Base-by-base conservation (phyloP, 1,284 basidiomycete genomes). In the Heterobasidion occidentale region DNA sequence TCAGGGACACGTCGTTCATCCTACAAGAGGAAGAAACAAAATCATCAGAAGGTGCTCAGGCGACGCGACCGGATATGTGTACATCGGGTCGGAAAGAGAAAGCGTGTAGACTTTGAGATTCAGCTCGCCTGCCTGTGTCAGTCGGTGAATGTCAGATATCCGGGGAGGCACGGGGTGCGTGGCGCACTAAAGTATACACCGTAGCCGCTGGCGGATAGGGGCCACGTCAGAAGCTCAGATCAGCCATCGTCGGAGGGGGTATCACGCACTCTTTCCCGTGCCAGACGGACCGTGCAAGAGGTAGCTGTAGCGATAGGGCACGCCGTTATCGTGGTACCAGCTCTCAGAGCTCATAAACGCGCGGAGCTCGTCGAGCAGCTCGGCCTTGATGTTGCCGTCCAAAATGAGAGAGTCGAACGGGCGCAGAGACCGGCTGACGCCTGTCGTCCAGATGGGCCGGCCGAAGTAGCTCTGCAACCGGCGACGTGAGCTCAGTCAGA, bases 1-100 rank as follows among this genome's bases (percentile, higher is more conserved):
- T 34, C 45, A 54, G 36, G n/a, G 19, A 20, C 15, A 54, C 46
- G 53, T 54, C 53, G 46, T 36, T 47, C 34, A 54, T 34, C 45
- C 53, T 54, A 17, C 27, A 27, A 35, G 19, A 47, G 15, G 14
- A 12, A 51, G 35, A 42, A 42, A 42, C n/a, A n/a, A n/a, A 42
- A 3, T 42, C n/a, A 15, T 17, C 20, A 33, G 6, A 35, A 3
- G 47, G 14, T 20, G 27, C 8, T 14, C 12, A 47, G n/a, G 5
- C 7, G 15, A 12, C 12, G 46, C 14, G 9, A 36, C 11, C 6
- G 33, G 11, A 14, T 3, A 5, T 17, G 4, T 9, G 9, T 33
- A 54, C 53, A 27, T 54, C 33, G 46, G 45, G 34, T 44, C 45
- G 12, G 20, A 54, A 5, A 54, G 53, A 14, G 53, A 54, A 11